Evolutionary conservation across 83 land plant species (phyloP).

Genomic region (Diphasiastrum complanatum): DNA sequence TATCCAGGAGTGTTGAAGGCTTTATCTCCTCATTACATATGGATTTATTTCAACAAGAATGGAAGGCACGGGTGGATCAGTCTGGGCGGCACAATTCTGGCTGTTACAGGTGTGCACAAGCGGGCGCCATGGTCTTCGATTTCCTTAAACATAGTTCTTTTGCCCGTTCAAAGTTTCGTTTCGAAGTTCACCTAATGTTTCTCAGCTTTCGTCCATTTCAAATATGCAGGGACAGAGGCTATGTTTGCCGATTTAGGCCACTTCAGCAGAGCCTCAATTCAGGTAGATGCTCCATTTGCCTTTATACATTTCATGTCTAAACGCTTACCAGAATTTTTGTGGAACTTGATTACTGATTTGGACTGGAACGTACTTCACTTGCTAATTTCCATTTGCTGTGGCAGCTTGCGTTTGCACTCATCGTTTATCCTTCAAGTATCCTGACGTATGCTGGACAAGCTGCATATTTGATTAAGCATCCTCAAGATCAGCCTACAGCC

Average conservation of each 20-base stretch:
- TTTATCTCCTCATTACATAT: too few species aligned
- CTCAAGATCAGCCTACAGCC: conserved; percentile 11
- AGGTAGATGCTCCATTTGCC: conserved; percentile 14
- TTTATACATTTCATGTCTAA: background rate
- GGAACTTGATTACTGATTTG: background rate
- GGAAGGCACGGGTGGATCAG: too few species aligned
- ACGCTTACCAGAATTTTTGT: background rate
- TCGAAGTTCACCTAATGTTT: background rate
- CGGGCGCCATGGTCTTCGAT: too few species aligned
- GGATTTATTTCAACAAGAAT: too few species aligned
- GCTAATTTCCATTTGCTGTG: too few species aligned
- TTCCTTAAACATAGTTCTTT: too few species aligned
- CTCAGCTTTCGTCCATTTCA: background rate
- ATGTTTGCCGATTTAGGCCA: conserved; percentile 52
- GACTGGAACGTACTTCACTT: background rate
- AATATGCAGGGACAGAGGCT: conserved; percentile 36
- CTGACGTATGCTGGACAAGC: conserved; percentile 36
- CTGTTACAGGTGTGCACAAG: too few species aligned
- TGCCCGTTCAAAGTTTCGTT: too few species aligned
- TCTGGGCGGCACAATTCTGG: too few species aligned
- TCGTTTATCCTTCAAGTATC: conserved; percentile 33
- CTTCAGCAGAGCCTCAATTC: conserved; percentile 32
- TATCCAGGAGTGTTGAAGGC: too few species aligned
- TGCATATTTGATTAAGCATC: conserved; percentile 35
- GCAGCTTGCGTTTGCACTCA: conserved; percentile 27